Evolutionary conservation across 768 basidiomycete genomes (phyloP).

Genomic region (Leccinum broughii): DNA sequence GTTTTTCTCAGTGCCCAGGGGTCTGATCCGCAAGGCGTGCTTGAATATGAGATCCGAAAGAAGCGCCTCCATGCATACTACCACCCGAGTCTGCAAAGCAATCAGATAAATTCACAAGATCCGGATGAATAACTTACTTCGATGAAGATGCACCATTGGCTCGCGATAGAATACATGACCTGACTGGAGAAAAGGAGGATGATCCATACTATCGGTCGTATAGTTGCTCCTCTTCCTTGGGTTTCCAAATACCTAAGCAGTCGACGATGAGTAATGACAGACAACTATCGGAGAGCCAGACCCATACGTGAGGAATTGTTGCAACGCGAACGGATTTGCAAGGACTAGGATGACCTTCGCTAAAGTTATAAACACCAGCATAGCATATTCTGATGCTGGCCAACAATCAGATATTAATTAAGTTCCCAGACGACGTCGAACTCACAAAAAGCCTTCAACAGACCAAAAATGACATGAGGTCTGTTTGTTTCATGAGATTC

Average conservation of each 20-base stretch:
- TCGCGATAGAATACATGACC: slow-evolving; percentile 39
- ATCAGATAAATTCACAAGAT: neutral
- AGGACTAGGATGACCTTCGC: slow-evolving; percentile 3
- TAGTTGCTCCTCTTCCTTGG: slow-evolving; percentile 43
- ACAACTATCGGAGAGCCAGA: neutral
- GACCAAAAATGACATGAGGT: slow-evolving; percentile 3
- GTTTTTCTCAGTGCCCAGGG: slow-evolving; percentile 5
- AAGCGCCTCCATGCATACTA: slow-evolving; percentile 53
- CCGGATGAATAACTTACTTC: slow-evolving; percentile 12
- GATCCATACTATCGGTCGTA: slow-evolving; percentile 76
- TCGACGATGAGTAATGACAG: neutral
- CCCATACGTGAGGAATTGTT: slow-evolving; percentile 9
- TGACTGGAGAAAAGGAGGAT: slow-evolving; percentile 49
- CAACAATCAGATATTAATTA: neutral
- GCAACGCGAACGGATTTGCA: slow-evolving; percentile 9
- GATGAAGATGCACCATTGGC: slow-evolving; percentile 53
- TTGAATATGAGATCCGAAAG: slow-evolving; percentile 54
- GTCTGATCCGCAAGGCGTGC: slow-evolving; percentile 58
- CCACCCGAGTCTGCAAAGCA: slow-evolving; percentile 36
- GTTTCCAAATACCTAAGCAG: slow-evolving; percentile 55
- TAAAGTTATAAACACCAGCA: neutral
- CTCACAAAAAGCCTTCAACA: slow-evolving; percentile 9
- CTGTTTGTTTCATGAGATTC: neutral
- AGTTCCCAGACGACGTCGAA: neutral
- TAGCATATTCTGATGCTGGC: slow-evolving; percentile 5